Base-by-base conservation (phyloP, 805 yeast species). In the Maudiozyma saulgeensis region DNA sequence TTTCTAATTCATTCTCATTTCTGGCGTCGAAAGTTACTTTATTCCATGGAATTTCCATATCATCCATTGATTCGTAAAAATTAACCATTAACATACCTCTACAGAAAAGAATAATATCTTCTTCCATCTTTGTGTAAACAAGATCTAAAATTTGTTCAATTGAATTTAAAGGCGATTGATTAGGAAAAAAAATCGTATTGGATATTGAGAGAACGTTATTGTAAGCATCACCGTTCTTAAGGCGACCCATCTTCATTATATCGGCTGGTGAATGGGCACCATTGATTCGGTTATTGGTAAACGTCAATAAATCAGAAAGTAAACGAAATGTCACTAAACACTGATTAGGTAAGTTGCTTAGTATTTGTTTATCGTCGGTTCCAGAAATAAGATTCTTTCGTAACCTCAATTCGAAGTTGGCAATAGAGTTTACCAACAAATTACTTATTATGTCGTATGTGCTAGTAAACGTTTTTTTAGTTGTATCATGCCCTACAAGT, bases 391-490 rank as follows among this genome's bases (percentile, higher is more conserved):
- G 0, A 87, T 15, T 87, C 51, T 49, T 39, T 44, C 95, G 70
- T 31, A 82, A 61, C 0, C 84, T 68, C 12, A 86, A 78, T 57
- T 87, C 96, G 7, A 78, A 64, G 2, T 86, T 77, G 48, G 79
- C 78, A 19, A 85, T 75, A 0, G 86, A 79, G 54, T 77, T 77
- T 1, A 79, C 71, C 15, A 86, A 57, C 4, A 78, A 53, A 2
- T 48, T 47, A 26, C 56, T 54, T 4, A 69, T n/a, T 11, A n/a
- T 41, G 19, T 42, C 44, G 28, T 18, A 16, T 16, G 23, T 18
- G 9, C 16, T 41, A 12, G 6, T 21, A 21, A 9, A 41, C 6
- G 18, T 6, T 15, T 25, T 25, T 16, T 49, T 52, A 11, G 25
- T 31, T 16, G 26, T 19, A n/a, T 25, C 35, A 18, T 32, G 16